Evolutionary conservation across 164 flowering plant species (phyloP).

Genomic region (Vitis labrusca): DNA sequence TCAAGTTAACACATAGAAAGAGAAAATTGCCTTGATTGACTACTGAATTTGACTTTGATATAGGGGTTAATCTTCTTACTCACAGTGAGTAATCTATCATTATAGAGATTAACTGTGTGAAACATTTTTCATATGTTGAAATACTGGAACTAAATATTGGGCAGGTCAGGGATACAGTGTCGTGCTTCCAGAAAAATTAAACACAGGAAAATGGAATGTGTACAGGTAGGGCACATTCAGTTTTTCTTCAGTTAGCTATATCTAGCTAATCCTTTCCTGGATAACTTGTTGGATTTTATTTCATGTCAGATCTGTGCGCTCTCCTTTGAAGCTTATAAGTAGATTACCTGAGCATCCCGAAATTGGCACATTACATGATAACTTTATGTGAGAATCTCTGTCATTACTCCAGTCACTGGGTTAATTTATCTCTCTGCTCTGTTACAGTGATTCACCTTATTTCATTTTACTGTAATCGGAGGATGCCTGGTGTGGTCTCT

Average conservation of each 20-base stretch:
- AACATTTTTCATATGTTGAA: background rate
- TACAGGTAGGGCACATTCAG: conserved; percentile 7
- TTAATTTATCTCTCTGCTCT: background rate
- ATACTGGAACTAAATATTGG: background rate
- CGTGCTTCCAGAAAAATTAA: conserved; percentile 23
- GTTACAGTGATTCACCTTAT: background rate
- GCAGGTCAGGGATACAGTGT: conserved; percentile 19
- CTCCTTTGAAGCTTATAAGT: conserved; percentile 61
- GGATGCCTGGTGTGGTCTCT: no score
- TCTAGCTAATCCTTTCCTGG: background rate
- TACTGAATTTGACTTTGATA: no score
- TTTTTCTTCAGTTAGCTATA: background rate
- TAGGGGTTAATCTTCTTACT: background rate
- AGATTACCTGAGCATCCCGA: conserved; percentile 64
- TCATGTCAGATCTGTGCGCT: conserved; percentile 54
- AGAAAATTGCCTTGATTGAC: no score
- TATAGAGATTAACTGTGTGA: background rate
- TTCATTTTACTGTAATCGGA: no score
- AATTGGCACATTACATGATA: conserved; percentile 74
- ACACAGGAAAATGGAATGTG: conserved; percentile 27
- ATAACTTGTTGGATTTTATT: background rate
- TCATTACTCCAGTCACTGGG: background rate
- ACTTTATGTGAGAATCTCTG: conserved; percentile 52
- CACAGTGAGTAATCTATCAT: background rate
- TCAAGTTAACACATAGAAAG: no score